A percentile compares a stretch with the other conserved stretches of the same genome.
Evolutionary conservation across 192 early-diverging fungal genomes (phyloP).

Genomic region (Haplosporangium gracile): DNA sequence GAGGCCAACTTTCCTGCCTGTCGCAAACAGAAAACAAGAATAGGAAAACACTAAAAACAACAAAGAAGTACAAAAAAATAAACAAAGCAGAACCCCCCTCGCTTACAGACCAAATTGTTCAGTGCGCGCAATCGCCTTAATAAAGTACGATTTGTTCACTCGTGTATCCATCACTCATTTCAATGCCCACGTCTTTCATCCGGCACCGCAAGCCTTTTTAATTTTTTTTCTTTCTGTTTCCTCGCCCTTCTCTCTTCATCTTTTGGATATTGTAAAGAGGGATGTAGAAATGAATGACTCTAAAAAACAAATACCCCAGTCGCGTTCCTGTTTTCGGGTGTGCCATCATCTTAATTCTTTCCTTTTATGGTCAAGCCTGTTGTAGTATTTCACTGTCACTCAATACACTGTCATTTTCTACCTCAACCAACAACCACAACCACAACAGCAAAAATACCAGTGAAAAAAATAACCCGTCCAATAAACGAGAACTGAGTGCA

Average conservation of each 20-base stretch:
- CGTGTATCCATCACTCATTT: too few species aligned
- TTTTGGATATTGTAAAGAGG: not conserved
- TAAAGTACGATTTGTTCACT: too few species aligned
- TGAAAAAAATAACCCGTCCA: not conserved
- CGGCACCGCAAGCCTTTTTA: too few species aligned
- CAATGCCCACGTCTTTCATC: too few species aligned
- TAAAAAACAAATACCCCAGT: not conserved
- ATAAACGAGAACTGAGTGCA: not conserved
- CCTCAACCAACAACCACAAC: not conserved
- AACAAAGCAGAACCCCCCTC: not conserved
- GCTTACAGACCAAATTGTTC: too few species aligned
- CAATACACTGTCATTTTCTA: too few species aligned
- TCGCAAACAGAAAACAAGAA: not conserved
- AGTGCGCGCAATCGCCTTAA: too few species aligned
- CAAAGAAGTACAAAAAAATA: too few species aligned
- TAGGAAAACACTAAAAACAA: not conserved
- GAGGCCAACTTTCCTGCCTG: not conserved
- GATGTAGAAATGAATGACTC: not conserved
- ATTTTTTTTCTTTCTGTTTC: not conserved
- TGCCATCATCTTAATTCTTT: conserved; percentile 9
- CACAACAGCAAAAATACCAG: not conserved
- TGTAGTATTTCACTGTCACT: not conserved
- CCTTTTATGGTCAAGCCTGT: not conserved
- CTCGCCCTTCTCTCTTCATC: not conserved
- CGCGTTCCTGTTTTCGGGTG: not conserved